Conservation (phyloP, 1,139 yeast species). For the Sugiyamaella sp. region DNA sequence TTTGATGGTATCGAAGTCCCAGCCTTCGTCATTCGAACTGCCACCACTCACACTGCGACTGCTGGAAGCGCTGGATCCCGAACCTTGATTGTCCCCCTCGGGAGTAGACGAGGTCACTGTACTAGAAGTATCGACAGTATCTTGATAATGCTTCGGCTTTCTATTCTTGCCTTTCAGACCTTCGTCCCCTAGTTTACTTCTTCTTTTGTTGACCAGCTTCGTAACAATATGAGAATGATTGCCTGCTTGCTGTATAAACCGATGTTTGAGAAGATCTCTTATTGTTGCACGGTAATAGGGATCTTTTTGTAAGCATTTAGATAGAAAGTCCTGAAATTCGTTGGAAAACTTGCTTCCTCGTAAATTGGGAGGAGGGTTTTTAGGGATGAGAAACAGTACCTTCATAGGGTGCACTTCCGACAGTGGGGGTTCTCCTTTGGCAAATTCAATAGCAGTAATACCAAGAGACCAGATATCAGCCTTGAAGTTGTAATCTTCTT, state of each 20-base stretch:
- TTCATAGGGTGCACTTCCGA: conserved; percentile 78
- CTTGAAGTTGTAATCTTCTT: conserved; percentile 81
- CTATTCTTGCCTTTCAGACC: conserved; percentile 4
- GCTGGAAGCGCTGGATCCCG: not conserved
- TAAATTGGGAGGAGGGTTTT: conserved; percentile 54
- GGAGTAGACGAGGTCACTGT: conserved; percentile 4
- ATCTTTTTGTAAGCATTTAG: conserved; percentile 63
- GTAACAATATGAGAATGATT: conserved; percentile 39
- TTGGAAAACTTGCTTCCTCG: conserved; percentile 48
- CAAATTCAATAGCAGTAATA: conserved; percentile 81
- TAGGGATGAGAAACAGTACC: conserved; percentile 64
- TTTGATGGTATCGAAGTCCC: conserved; percentile 47
- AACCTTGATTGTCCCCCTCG: not conserved
- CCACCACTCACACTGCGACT: conserved; percentile 5
- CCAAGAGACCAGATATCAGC: conserved; percentile 98
- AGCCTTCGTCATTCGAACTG: conserved; percentile 40
- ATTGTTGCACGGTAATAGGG: conserved; percentile 65
- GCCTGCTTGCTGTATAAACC: conserved; percentile 56
- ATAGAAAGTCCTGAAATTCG: conserved; percentile 63
- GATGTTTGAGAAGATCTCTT: conserved; percentile 57
- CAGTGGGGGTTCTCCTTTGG: conserved; percentile 82
- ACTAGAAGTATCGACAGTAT: conserved; percentile 28
- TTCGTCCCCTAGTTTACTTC: not conserved
- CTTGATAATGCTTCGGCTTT: conserved; percentile 27
- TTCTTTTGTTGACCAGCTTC: conserved; percentile 12